Conservation (phyloP, 805 yeast genomes). For the Wickerhamomyces mucosus region DNA sequence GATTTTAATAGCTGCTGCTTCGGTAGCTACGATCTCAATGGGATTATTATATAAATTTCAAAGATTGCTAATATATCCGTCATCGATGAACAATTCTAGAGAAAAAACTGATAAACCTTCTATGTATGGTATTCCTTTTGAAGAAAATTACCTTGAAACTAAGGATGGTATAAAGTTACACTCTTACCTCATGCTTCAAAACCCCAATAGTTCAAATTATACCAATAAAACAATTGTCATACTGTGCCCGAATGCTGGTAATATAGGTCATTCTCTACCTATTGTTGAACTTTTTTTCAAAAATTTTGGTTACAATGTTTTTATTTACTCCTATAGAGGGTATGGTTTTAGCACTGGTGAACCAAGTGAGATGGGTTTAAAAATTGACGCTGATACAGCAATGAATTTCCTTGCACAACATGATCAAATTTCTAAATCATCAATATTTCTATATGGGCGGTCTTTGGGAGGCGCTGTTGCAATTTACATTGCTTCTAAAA, state of each 20-base stretch:
- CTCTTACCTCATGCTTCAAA: slow-evolving; percentile 51
- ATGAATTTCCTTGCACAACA: slow-evolving; percentile 49
- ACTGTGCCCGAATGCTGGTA: slow-evolving; percentile 91
- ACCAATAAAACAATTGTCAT: slow-evolving; percentile 63
- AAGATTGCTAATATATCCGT: slow-evolving; percentile 68
- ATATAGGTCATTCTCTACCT: slow-evolving; percentile 86
- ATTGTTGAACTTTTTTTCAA: slow-evolving; percentile 61
- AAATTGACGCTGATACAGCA: slow-evolving; percentile 70
- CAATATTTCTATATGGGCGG: slow-evolving; percentile 71
- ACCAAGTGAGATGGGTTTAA: slow-evolving; percentile 72
- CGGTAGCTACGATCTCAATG: too few relatives aligned
- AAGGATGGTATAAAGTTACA: slow-evolving; percentile 62
- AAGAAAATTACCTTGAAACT: slow-evolving; percentile 51
- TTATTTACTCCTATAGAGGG: slow-evolving; percentile 84
- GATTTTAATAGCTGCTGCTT: background rate
- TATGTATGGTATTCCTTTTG: slow-evolving; percentile 54
- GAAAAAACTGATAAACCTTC: slow-evolving; percentile 70
- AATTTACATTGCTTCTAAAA: slow-evolving; percentile 62
- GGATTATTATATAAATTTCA: slow-evolving; percentile 55
- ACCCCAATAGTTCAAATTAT: slow-evolving; percentile 27
- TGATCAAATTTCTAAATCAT: slow-evolving; percentile 39
- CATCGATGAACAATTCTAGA: slow-evolving; percentile 67
- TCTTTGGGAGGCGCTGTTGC: slow-evolving; percentile 96
- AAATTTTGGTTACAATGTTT: slow-evolving; percentile 61
- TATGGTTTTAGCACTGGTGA: slow-evolving; percentile 75